Percentiles rank a stretch among this genome's conserved stretches.
Evolutionary conservation across 1,284 basidiomycete genomes (phyloP).

Genomic region (Stereum hirsutum): DNA sequence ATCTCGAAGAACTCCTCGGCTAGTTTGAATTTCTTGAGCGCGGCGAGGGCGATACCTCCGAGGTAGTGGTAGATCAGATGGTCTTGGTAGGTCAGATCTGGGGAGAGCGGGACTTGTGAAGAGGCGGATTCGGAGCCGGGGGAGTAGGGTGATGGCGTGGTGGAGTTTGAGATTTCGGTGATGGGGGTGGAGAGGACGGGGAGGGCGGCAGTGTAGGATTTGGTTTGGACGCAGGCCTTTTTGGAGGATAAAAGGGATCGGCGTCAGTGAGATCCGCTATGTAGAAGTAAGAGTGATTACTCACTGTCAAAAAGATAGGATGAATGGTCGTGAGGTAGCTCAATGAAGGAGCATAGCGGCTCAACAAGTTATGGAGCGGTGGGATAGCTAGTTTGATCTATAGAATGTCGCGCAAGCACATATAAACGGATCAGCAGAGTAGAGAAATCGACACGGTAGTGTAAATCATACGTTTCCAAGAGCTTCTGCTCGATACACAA

Average conservation of each 20-base stretch:
- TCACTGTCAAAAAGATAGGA: conserved; percentile 34
- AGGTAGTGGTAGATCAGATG: conserved; percentile 73
- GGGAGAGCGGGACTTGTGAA: conserved; percentile 30
- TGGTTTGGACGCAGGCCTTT: conserved; percentile 34
- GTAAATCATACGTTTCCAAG: no score
- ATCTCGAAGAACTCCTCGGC: conserved; percentile 74
- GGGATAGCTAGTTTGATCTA: conserved; percentile 37
- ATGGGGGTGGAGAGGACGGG: conserved; percentile 49
- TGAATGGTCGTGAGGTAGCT: conserved; percentile 65
- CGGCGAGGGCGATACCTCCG: conserved; percentile 54
- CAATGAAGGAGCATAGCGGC: conserved; percentile 45
- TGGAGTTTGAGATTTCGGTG: conserved; percentile 34
- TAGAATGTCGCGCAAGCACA: no score
- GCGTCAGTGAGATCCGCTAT: conserved; percentile 1
- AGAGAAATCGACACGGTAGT: no score
- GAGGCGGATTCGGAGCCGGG: no score
- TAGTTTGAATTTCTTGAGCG: conserved; percentile 50
- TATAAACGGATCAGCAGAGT: no score
- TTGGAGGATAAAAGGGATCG: conserved; percentile 1
- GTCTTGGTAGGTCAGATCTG: conserved; percentile 61
- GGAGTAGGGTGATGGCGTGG: conserved; percentile 47
- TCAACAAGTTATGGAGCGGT: conserved; percentile 49
- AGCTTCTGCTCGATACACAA: no score
- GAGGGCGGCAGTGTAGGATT: conserved; percentile 43
- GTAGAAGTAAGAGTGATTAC: conserved; percentile 12